Conservation (phyloP, 2,329 filamentous ascomycete species). For the Trichoderma sp. region DNA sequence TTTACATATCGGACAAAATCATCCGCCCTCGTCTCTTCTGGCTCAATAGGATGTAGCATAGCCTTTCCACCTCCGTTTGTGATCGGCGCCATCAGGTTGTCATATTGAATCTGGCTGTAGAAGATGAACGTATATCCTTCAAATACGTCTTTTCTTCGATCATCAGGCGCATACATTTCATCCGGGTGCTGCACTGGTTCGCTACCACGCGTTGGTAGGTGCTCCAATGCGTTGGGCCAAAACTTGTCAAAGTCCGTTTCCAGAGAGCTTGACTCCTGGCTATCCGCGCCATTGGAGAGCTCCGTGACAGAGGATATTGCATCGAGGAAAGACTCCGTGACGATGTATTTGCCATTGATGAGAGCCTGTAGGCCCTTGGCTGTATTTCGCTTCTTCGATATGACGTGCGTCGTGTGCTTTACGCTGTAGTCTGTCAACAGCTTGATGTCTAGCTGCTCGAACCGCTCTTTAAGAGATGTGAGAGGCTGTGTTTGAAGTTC, state of each 20-base stretch:
- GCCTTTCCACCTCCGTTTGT: conserved; percentile 81
- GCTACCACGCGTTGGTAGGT: conserved; percentile 70
- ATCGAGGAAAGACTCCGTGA: conserved; percentile 70
- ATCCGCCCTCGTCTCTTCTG: conserved; percentile 63
- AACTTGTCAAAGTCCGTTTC: conserved; percentile 75
- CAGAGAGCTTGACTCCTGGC: conserved; percentile 53
- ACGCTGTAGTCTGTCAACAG: conserved; percentile 69
- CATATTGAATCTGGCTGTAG: conserved; percentile 70
- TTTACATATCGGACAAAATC: conserved; percentile 79
- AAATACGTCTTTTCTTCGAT: conserved; percentile 67
- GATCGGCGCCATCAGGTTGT: conserved; percentile 71
- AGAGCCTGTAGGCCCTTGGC: conserved; percentile 83
- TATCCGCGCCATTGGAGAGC: conserved; percentile 44
- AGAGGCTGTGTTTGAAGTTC: conserved; percentile 65
- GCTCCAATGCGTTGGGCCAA: conserved; percentile 73
- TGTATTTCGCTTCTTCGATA: conserved; percentile 86
- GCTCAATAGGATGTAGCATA: conserved; percentile 59
- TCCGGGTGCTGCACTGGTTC: conserved; percentile 69
- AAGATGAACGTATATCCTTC: conserved; percentile 88
- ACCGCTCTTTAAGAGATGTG: conserved; percentile 55
- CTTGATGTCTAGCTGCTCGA: conserved; percentile 89
- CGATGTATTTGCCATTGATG: conserved; percentile 75
- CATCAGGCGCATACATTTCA: conserved; percentile 70
- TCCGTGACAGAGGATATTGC: conserved; percentile 63
- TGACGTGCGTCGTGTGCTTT: conserved; percentile 76